A percentile compares a stretch with the other conserved stretches of the same genome.
phyloP scores from a whole-genome alignment of 257 asterid species.

The Agastache rugosa region DNA sequence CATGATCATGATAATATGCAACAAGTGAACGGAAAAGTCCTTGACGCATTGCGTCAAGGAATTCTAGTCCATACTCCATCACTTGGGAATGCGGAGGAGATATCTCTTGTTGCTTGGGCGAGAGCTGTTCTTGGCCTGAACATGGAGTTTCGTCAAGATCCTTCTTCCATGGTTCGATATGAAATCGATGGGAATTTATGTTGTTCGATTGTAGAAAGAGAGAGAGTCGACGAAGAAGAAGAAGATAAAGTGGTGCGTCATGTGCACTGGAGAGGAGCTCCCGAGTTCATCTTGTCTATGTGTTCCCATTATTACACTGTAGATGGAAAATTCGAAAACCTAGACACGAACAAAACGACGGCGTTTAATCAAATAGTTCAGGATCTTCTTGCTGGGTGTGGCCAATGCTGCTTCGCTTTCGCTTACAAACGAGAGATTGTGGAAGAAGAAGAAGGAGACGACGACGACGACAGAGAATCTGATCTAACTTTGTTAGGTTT shows the following conservation, averaged over 20 bases:
- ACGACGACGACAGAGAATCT: no score
- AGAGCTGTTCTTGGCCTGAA: constrained; percentile 31
- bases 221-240: neutral
- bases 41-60: constrained; percentile 2
- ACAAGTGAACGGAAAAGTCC: constrained; percentile 3
- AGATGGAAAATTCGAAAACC: constrained; percentile 37
- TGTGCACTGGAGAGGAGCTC: constrained; percentile 46
- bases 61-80: no score
- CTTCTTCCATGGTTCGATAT: neutral
- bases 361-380: neutral
- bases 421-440: constrained; percentile 38
- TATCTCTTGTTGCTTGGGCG: constrained; percentile 48
- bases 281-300: constrained; percentile 30
- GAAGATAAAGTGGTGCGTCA: neutral
- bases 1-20: neutral
- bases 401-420: constrained; percentile 39
- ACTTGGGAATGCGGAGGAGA: constrained; percentile 17
- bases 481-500: constrained; percentile 40
- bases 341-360: constrained; percentile 32
- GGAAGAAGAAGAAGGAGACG: neutral
- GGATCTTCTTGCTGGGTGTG: constrained; percentile 14
- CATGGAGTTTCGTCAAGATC: neutral
- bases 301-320: constrained; percentile 46
- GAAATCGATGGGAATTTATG: neutral
- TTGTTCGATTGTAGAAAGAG: neutral